Base-by-base conservation (phyloP, 805 yeast species). In the Yarrowia bubula region DNA sequence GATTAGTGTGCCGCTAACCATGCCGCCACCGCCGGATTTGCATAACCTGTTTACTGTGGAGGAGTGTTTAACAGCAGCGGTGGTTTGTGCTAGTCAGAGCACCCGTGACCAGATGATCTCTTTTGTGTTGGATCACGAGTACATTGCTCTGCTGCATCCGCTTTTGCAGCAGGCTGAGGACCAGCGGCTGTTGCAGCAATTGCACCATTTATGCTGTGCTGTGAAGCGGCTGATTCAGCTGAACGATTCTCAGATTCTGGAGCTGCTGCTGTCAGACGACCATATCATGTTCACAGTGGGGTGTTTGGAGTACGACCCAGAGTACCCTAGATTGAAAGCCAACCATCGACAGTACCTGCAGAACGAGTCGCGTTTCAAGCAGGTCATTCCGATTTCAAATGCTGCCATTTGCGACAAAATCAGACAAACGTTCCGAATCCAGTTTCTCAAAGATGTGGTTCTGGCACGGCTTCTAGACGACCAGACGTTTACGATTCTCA, bases 381-480 rank as follows among this genome's bases (percentile, higher is more conserved):
- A 88, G 69, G 89, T 92, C 3, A 76, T 90, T 14, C 91, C 92
- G 0, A 78, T 87, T 11, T 77, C 81, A 2, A 82, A 85, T 70
- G 75, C 76, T 1, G 77, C 78, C 2, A 79, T 85, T 14, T 79
- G 82, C 66, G 74, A 76, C 6, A 80, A 88, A 60, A 87, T 92
- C 66, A 85, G 86, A 65, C 85, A 85, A 71, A 92, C 95, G 43
- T 90, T 87, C 73, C 81, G 90, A 66, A 78, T 92, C 65, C 92
- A 88, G 71, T 90, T 89, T 73, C 77, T 95, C 57, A 89, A 89
- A 73, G 97, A 93, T 74, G 96, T 90, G 17, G 96, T 90, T 1
- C 76, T 93, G 32, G 92, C 95, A 3, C 79, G 97, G 62, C 77
- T 87, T 46, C 74, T 93, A 53, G 98, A 93, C 73, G 98, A 93